These are phyloP conservation scores for Dalbergia oliveri DNA, from an alignment of 306 rosid species.

Conservation along the genomic window DNA sequence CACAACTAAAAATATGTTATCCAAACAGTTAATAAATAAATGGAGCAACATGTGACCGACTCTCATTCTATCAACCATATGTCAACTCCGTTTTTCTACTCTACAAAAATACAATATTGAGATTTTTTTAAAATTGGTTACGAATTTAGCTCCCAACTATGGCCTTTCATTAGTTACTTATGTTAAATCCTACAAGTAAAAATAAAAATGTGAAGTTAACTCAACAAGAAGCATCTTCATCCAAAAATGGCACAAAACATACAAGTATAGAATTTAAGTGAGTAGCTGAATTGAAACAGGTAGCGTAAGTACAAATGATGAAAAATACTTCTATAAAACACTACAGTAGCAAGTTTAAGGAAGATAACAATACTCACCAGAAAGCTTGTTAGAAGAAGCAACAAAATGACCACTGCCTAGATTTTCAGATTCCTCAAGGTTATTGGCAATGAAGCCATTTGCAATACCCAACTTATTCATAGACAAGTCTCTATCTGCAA, in stretches of 20 bases:
- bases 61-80: background rate
- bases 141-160: background rate
- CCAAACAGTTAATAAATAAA: background rate
- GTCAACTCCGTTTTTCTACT: conserved; percentile 8
- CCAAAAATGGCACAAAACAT: background rate
- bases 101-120: conserved; percentile 6
- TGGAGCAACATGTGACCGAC: background rate
- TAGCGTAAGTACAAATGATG: background rate
- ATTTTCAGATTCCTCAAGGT: conserved; percentile 71
- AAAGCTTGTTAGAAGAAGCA: conserved; percentile 61
- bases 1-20: background rate
- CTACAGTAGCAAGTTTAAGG: background rate
- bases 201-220: background rate
- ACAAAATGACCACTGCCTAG: conserved; percentile 51
- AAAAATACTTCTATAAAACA: conserved; percentile 18
- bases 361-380: conserved; percentile 65
- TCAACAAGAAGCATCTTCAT: conserved; percentile 9
- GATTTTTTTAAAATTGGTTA: background rate
- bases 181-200: background rate
- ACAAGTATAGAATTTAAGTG: background rate
- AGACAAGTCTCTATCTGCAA: conserved; percentile 64
- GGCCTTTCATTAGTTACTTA: background rate
- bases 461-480: conserved; percentile 63
- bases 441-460: conserved; percentile 64
- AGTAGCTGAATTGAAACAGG: background rate